Conservation (phyloP, 1,284 basidiomycete species). For the Pyrrhoderma lamaoense region DNA sequence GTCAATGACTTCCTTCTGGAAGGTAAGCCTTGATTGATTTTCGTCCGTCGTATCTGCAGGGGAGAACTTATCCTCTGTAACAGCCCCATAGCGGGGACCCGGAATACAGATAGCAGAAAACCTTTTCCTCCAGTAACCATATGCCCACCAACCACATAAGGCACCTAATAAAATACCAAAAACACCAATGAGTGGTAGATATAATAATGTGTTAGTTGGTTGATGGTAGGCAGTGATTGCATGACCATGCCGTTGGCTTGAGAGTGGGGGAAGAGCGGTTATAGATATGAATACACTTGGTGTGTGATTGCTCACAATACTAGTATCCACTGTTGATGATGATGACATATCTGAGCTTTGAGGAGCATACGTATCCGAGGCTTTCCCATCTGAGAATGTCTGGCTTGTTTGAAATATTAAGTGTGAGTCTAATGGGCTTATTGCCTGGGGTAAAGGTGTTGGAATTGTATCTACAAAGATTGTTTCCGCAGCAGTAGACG, state of each 20-base stretch:
- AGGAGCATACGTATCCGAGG: neutral
- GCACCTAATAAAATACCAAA: constrained; percentile 32
- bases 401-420: neutral
- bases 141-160: constrained; percentile 10
- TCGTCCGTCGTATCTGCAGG: neutral
- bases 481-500: constrained; percentile 1
- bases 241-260: constrained; percentile 22
- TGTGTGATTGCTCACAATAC: neutral
- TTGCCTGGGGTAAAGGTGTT: neutral
- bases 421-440: constrained; percentile 5
- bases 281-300: constrained; percentile 25
- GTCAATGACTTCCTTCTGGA: neutral
- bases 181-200: constrained; percentile 34
- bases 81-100: constrained; percentile 6
- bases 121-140: constrained; percentile 11
- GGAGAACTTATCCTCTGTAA: constrained; percentile 1
- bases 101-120: neutral
- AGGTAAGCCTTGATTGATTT: neutral
- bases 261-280: constrained; percentile 36
- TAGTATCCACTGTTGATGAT: neutral
- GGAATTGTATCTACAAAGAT: neutral
- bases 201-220: constrained; percentile 31
- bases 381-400: neutral
- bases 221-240: constrained; percentile 15
- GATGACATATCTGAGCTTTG: neutral